Conservation (phyloP, 2,329 filamentous ascomycete genomes). For the Pseudogymnoascus sp. region DNA sequence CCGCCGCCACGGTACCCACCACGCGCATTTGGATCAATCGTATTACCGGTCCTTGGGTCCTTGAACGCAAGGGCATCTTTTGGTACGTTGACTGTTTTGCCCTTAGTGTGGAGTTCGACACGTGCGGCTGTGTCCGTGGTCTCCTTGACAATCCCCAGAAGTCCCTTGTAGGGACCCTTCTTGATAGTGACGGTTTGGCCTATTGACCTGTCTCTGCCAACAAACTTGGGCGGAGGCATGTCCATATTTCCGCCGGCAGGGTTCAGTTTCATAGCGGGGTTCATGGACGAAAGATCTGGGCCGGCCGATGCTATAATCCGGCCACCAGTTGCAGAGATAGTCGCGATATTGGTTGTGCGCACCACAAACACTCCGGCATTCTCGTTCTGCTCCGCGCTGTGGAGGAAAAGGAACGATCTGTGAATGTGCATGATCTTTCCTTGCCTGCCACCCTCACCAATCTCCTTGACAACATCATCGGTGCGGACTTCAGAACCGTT, state of each 20-base stretch:
- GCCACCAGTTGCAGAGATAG: constrained; percentile 89
- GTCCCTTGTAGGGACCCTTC: constrained; percentile 82
- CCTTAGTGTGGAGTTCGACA: constrained; percentile 90
- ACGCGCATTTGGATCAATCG: constrained; percentile 60
- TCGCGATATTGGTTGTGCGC: constrained; percentile 75
- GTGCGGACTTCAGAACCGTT: constrained; percentile 87
- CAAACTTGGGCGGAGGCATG: constrained; percentile 61
- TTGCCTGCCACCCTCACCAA: constrained; percentile 72
- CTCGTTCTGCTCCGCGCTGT: constrained; percentile 75
- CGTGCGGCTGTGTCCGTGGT: constrained; percentile 78
- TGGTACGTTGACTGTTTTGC: constrained; percentile 77
- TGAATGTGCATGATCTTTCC: constrained; percentile 92
- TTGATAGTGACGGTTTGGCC: constrained; percentile 87
- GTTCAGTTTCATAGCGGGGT: constrained; percentile 74
- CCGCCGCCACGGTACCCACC: constrained; percentile 36
- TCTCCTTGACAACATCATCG: constrained; percentile 89
- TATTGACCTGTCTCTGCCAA: constrained; percentile 73
- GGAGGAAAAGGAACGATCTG: constrained; percentile 83
- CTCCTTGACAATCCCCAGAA: constrained; percentile 92
- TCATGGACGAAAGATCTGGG: constrained; percentile 85
- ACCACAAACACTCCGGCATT: constrained; percentile 88
- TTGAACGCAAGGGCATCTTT: constrained; percentile 79
- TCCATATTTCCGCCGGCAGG: constrained; percentile 43
- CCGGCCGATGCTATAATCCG: constrained; percentile 52
- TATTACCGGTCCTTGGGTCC: constrained; percentile 70